Base-by-base conservation (phyloP, 2,329 filamentous ascomycete species). In the Akanthomyces lecanii region DNA sequence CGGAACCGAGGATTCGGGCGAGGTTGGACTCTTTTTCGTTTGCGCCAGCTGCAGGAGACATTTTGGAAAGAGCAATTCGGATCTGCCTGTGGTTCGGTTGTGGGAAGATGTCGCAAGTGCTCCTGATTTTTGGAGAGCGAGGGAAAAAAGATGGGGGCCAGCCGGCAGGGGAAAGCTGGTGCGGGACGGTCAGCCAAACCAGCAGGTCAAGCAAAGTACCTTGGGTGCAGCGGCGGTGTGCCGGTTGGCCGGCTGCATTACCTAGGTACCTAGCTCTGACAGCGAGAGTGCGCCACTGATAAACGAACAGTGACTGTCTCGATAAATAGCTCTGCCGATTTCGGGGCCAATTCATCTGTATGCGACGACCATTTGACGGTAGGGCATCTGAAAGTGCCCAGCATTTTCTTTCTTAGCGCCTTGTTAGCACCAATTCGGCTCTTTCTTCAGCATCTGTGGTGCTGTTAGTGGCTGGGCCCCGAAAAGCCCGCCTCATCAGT, bases 1-100 rank as follows among this genome's bases (percentile, higher is more conserved):
- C 95, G 72, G 95, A 97, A 71, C 95, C 95, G 68, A 97, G 81
- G 69, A 99, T 80, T 78, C 95, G 86, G 71, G 95, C 95, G 74
- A 89, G 76, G 71, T 91, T 92, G 64, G 93, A 97, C 83, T 99
- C 95, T 79, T 85, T 92, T 84, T 96, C 77, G 62, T 73, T 72
- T 68, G 74, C 72, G 69, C 77, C 75, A 69, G 76, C 73, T 48
- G 80, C 73, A 65, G 88, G 86, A 74, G 88, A 89, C 87, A 90
- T 87, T 61, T 47, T 61, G 48, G 25, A 42, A 8, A 16, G 40
- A 53, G 58, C 48, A 61, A 47, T 61, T 61, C 18, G 48, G 18
- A 25, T 52, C 3, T 30, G 18, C 8, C 25, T 61, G 38, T 45
- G 28, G 45, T 40, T 23, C 16, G 23, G 38, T 44, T 57, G 55